Conservation (phyloP, 106 monocot species). For the Dendrobium huoshanense region DNA sequence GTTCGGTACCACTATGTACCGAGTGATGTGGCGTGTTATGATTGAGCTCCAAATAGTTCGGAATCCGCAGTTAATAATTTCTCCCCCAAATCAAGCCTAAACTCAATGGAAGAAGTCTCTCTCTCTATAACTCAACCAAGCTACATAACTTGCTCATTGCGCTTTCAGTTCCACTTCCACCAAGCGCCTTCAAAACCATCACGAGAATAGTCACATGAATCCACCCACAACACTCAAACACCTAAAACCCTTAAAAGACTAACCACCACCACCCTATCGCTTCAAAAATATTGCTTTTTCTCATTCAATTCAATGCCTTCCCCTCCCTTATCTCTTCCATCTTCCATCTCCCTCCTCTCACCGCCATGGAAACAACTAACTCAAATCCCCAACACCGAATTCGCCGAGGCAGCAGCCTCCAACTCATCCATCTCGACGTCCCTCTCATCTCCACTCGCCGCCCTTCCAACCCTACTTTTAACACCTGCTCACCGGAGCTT, state of each 20-base stretch:
- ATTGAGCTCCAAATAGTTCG: too few relatives aligned
- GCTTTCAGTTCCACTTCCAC: background rate
- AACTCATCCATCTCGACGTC: constrained; percentile 30
- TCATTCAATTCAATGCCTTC: background rate
- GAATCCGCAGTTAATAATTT: too few relatives aligned
- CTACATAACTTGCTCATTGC: background rate
- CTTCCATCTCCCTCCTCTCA: background rate
- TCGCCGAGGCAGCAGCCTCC: background rate
- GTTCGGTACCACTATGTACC: too few relatives aligned
- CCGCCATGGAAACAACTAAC: constrained; percentile 1
- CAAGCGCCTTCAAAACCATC: constrained; percentile 2
- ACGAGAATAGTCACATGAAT: constrained; percentile 6
- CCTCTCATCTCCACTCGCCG: constrained; percentile 51
- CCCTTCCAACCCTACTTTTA: background rate
- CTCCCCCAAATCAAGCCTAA: too few relatives aligned
- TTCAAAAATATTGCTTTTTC: background rate
- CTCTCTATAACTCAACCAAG: too few relatives aligned
- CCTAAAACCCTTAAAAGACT: background rate
- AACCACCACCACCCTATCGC: background rate
- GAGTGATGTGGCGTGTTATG: too few relatives aligned
- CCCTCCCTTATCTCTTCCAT: background rate
- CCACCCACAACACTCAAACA: background rate
- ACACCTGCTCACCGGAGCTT: background rate
- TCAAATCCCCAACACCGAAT: background rate
- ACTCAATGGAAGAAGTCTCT: too few relatives aligned